These are phyloP conservation scores for Nakazawaea sp. DNA, from an alignment of 805 yeast species.

Conservation along the genomic window DNA sequence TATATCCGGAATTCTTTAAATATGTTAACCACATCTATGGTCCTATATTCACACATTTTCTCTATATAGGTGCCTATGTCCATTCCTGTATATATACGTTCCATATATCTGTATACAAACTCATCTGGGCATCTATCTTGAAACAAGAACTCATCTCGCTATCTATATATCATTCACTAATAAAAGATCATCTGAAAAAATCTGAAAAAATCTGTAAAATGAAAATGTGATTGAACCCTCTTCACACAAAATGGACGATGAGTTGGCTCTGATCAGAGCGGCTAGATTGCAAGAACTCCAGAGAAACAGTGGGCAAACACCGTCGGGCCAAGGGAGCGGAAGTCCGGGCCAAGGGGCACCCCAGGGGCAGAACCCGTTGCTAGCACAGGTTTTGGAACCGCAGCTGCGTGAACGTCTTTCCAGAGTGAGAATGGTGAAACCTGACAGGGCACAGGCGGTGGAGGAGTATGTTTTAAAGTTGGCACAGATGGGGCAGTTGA, in stretches of 20 bases:
- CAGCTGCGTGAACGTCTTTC: conserved; percentile 83
- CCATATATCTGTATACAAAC: too few species aligned
- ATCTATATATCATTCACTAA: too few species aligned
- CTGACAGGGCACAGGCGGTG: conserved; percentile 85
- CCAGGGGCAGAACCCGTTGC: conserved; percentile 18
- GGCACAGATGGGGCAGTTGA: conserved; percentile 70
- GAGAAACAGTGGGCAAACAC: conserved; percentile 33
- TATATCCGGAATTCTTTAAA: too few species aligned
- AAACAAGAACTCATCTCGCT: too few species aligned
- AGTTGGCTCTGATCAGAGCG: conserved; percentile 82
- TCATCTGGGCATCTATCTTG: too few species aligned
- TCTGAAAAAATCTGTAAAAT: too few species aligned
- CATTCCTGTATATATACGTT: too few species aligned
- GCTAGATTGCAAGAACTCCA: conserved; percentile 89
- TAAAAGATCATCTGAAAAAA: too few species aligned
- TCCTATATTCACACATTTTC: too few species aligned
- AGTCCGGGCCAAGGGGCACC: neutral
- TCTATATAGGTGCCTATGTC: too few species aligned
- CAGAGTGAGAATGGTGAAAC: conserved; percentile 81
- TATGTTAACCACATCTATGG: too few species aligned
- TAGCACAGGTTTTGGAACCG: conserved; percentile 71
- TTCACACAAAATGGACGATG: conserved; percentile 77
- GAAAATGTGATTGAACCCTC: too few species aligned
- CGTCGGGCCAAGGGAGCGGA: conserved; percentile 10
- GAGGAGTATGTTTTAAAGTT: conserved; percentile 72